A percentile compares a stretch with the other conserved stretches of the same genome.
These are phyloP conservation scores for Trichoderma koningiopsis DNA, from an alignment of 2,329 filamentous ascomycete genomes.

Conservation along the genomic window DNA sequence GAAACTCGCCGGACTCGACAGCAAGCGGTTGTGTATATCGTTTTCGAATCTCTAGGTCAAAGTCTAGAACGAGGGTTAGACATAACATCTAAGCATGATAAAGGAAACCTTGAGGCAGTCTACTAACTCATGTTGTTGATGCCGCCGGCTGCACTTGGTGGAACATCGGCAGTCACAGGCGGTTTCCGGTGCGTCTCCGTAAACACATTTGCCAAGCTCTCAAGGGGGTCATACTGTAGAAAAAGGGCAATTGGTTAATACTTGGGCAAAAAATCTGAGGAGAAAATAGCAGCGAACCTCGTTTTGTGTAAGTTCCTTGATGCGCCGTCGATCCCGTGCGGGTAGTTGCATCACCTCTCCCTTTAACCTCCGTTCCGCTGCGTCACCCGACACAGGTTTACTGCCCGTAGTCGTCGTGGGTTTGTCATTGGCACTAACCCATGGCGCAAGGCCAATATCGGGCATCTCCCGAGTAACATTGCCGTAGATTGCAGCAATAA, in stretches of 20 bases:
- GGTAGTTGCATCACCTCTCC: conserved; percentile 71
- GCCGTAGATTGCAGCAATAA: conserved; percentile 66
- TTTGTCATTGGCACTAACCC: conserved; percentile 73
- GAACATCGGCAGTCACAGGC: conserved; percentile 58
- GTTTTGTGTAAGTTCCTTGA: conserved; percentile 65
- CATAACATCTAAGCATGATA: background rate
- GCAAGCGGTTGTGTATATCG: conserved; percentile 65
- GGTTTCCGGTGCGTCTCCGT: conserved; percentile 52
- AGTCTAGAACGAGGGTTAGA: conserved; percentile 49
- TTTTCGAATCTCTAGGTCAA: conserved; percentile 68
- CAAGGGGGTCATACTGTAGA: conserved; percentile 56
- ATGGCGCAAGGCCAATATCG: conserved; percentile 66
- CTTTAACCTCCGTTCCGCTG: conserved; percentile 66
- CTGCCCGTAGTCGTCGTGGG: conserved; percentile 57
- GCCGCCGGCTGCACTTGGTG: conserved; percentile 67
- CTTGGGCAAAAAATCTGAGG: background rate
- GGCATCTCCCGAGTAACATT: conserved; percentile 72
- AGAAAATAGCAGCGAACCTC: conserved; percentile 52
- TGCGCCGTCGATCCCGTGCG: conserved; percentile 64
- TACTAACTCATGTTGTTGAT: conserved; percentile 78
- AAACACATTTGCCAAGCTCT: conserved; percentile 56
- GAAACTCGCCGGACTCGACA: conserved; percentile 69
- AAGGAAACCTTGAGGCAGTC: background rate
- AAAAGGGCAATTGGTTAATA: conserved; percentile 28
- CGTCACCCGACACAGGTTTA: conserved; percentile 67